Conservation (phyloP, 345 rosid species). For the Schrenkiella parvula region DNA sequence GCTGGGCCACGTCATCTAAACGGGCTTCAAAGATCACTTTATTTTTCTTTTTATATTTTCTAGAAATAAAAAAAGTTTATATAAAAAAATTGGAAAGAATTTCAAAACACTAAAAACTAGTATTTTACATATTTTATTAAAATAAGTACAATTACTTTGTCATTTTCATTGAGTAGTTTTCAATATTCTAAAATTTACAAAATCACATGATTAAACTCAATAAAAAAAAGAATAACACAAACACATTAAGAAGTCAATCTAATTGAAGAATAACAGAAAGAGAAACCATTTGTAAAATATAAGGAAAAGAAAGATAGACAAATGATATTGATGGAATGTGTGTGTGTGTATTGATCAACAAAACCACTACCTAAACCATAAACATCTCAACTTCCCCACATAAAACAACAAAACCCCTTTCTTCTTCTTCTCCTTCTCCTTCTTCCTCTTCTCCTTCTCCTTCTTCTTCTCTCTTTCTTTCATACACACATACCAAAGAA, state of each 20-base stretch:
- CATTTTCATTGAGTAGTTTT: not conserved
- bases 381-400: conserved; percentile 9
- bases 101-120: not conserved
- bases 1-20: not conserved
- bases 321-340: conserved; percentile 12
- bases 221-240: not conserved
- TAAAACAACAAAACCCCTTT: not conserved
- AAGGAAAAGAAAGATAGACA: conserved; percentile 15
- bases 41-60: not conserved
- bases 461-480: not conserved
- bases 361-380: conserved; percentile 29
- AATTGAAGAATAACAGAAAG: not conserved
- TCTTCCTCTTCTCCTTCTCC: not conserved
- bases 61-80: not conserved
- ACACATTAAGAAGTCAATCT: not conserved
- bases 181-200: not conserved
- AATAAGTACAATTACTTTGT: not conserved
- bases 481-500: not conserved
- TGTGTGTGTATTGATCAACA: not conserved
- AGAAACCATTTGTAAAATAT: not conserved
- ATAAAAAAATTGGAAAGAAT: too few species aligned
- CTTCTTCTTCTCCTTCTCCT: not conserved
- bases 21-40: not conserved
- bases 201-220: not conserved
- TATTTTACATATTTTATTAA: not conserved